Evolutionary conservation across 192 early-diverging fungal genomes (phyloP), one percentile per base, ranked within the genome.

Genomic region (Coemansia guatemalensis): DNA sequence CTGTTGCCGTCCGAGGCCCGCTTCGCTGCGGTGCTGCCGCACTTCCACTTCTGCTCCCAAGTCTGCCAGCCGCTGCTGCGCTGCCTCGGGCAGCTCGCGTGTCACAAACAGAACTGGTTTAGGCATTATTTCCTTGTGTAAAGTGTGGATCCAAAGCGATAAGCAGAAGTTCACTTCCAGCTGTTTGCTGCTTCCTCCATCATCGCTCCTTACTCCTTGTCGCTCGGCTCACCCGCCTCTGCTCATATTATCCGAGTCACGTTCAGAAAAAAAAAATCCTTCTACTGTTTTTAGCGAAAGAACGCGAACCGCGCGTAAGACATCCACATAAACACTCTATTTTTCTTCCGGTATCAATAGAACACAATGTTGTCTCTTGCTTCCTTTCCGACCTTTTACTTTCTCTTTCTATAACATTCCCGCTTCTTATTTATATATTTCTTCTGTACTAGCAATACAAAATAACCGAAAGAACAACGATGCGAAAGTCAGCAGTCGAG

Each of bases 21-120:
- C 7, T 30, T 73, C 69, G 44, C 86, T 75, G 22, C 78, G 67
- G 85, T 86, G 87, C 56, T 89, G 85, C 17, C 71, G 44, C 33
- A 91, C 57, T 12, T 88, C 78, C 20, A 89, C 64, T 18, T 68
- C 53, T 7, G 71, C 64, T 5, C 68, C 48, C 20, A 83, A 75
- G 29, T 58, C 60, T 7, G 83, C 79, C 23, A 87, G 57, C 1
- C 84, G 70, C 41, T 67, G 56, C 33, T 87, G 86, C 0, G 86
- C 81, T 5, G 58, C 65, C 18, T 39, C 47, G 12, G 86, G 86
- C 17, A 87, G 72, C 50, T 65, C 64, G 25, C 76, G 67, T 8
- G 86, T 87, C 30, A 87, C 79, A 48, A 85, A 48, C 18, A 87
- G 56, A 14, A 75, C 48, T 9, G 78, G 78, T 6, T n/a, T 56